These are phyloP conservation scores for Cyberlindnera veronae DNA, from an alignment of 805 yeast genomes.

Conservation along the genomic window DNA sequence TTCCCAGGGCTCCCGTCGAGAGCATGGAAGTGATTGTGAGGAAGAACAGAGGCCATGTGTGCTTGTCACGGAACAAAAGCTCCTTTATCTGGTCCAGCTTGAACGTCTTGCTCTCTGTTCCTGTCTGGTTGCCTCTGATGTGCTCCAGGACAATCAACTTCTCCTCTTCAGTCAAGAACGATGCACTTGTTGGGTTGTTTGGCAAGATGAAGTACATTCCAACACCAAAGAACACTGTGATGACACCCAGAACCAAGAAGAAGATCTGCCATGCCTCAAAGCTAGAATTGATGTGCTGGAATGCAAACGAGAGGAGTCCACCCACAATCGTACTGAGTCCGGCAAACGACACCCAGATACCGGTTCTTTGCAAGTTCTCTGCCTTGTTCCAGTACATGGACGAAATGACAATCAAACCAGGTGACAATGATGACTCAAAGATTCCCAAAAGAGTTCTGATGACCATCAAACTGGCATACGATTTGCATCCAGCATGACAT, in stretches of 20 bases:
- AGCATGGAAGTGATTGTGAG: conserved; percentile 44
- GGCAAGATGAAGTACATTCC: conserved; percentile 44
- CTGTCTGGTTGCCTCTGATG: conserved; percentile 44
- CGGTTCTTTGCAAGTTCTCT: conserved; percentile 51
- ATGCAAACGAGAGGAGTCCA: conserved; percentile 46
- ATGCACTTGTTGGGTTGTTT: conserved; percentile 40
- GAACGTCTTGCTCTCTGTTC: conserved; percentile 42
- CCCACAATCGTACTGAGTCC: conserved; percentile 48
- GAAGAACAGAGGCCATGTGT: conserved; percentile 47
- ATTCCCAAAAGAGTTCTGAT: conserved; percentile 50
- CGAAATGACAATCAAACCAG: conserved; percentile 53
- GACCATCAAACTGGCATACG: conserved; percentile 53
- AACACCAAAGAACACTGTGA: conserved; percentile 49
- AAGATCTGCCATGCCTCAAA: conserved; percentile 60
- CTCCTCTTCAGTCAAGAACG: conserved; percentile 38
- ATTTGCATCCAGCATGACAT: conserved; percentile 49
- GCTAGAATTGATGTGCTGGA: conserved; percentile 45
- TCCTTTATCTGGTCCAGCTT: conserved; percentile 41
- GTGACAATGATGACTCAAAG: conserved; percentile 53
- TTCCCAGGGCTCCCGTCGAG: conserved; percentile 45
- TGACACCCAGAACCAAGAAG: conserved; percentile 51
- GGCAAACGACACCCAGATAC: conserved; percentile 55
- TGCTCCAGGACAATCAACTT: conserved; percentile 39
- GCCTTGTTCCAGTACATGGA: conserved; percentile 59
- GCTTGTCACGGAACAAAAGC: conserved; percentile 40